Base-by-base conservation (phyloP, 441 rosid genomes). In the Populus hybrid region DNA sequence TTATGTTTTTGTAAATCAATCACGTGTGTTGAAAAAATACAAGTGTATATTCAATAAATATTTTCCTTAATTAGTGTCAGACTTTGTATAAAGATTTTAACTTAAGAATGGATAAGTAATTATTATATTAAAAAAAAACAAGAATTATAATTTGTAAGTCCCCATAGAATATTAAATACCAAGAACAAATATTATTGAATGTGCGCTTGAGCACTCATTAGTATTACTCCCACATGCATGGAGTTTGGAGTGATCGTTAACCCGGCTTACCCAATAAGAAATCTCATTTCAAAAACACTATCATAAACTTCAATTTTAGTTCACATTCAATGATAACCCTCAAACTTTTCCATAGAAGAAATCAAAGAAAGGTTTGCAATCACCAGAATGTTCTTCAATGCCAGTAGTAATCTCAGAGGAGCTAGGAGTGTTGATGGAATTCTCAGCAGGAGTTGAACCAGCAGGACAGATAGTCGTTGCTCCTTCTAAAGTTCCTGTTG, bases 331-430 rank as follows among this genome's bases (percentile, higher is more conserved):
- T 71, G n/a, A 40, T 40, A 3, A 3, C 46, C 46, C 46, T 40
- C 46, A 9, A 12, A 40, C 4, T 12, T 75, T 66, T 12, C 82
- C 70, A 21, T 94, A 84, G 69, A 92, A 92, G 82, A 94, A 94
- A 77, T 92, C 94, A 66, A 89, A 84, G 83, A 89, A 90, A 67
- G 86, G 87, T 72, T 78, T 88, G 6, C 80, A 83, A 40, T 78
- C 53, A 61, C 76, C 42, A 35, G 69, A 80, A 4, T 78, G 84
- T 1, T 73, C 87, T 30, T 78, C 84, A 26, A 67, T 61, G 8
- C 71, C 75, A 74, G 73, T n/a, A 46, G 34, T 5, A 11, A 35
- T 75, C 66, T 80, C 85, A 71, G 77, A 61, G 23, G 86, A 83
- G 40, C 64, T 69, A 34, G 80, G 46, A 50, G 78, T 30, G 57